Base-by-base conservation (phyloP, 495 filamentous ascomycete species). In the Penicillium desertorum region DNA sequence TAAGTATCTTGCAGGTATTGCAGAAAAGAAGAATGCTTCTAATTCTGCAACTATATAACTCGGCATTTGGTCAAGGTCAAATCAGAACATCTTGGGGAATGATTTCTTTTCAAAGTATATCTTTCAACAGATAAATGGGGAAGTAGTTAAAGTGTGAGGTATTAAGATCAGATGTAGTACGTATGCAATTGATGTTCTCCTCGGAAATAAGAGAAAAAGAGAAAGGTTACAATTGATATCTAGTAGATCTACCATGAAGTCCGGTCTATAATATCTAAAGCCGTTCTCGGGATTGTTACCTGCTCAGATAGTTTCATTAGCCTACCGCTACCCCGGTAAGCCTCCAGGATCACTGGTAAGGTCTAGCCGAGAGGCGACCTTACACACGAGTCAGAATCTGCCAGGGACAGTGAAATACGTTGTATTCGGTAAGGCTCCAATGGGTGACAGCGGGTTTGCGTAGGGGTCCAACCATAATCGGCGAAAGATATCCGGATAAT, bases 341-440 rank as follows among this genome's bases (percentile, higher is more conserved):
- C 4, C 45, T 51, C 14, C 36, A 39, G 59, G 25, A 41, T 48
- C 61, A 60, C 59, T 59, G 64, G 58, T 58, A 54, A 58, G 42
- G 54, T n/a, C 51, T 19, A 51, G 48, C 30, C 49, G 45, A 42
- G 27, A 60, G 42, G 29, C 41, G 47, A 59, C 56, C 19, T 23
- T 36, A 57, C 50, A 72, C 74, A 75, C 69, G 71, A 75, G 70
- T 65, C 63, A 62, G 65, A 60, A 60, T 59, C 65, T 72, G 69
- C 56, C 70, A 73, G 73, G 71, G 69, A 64, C 57, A 56, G 54
- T 32, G 53, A 60, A 62, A 64, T 58, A 63, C 60, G 61, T 8
- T 39, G 65, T 68, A 63, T 62, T 61, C 60, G 55, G 55, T 49
- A 63, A 61, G 51, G 62, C 63, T 52, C 56, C 57, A 64, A 62